Base-by-base conservation (phyloP, 73 alveolate species). In the Blepharisma stoltei region DNA sequence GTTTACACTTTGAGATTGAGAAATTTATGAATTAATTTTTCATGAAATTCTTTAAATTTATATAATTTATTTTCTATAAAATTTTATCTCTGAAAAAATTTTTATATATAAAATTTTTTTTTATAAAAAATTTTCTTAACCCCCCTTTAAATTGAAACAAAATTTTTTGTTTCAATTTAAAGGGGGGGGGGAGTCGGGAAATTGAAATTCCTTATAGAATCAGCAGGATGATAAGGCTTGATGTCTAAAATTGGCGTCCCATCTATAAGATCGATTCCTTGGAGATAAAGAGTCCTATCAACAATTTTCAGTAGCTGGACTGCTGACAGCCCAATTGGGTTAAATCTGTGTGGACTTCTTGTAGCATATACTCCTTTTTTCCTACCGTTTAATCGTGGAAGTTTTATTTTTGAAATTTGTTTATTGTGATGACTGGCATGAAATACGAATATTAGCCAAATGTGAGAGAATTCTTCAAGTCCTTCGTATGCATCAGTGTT, bases 281-380 rank as follows among this genome's bases (percentile, higher is more conserved):
- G 80, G 49, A 94, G 80, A 54, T 55, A 79, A 37, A 91, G 79
- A 48, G 90, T 87, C 65, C 91, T 76, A 45, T 78, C 87, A 45
- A 79, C 86, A 77, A 94, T 77, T 71, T 84, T 86, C 60, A 86
- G 84, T 54, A 94, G 54, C 70, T 91, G 85, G 55, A 93, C 92
- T 41, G 89, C 68, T 44, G 95, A 83, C 49, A 94, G 83, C 3
- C 98, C 98, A 78, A 94, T 94, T 32, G 98, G 97, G 81, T 91
- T 91, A 80, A 73, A 88, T 81, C 98, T 82, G 82, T 94, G 98
- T 0, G 98, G 98, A 7, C 94, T 80, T 18, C 97, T 68, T 6
- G 98, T 94, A 0, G 98, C 98, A 83, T 91, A 91, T n/a, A 94
- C 93, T n/a, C 98, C 98, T 66, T 81, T 78, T 55, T 86, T 89